Base-by-base conservation (phyloP, 768 basidiomycete species). In the Hemileccinum rubropunctum region DNA sequence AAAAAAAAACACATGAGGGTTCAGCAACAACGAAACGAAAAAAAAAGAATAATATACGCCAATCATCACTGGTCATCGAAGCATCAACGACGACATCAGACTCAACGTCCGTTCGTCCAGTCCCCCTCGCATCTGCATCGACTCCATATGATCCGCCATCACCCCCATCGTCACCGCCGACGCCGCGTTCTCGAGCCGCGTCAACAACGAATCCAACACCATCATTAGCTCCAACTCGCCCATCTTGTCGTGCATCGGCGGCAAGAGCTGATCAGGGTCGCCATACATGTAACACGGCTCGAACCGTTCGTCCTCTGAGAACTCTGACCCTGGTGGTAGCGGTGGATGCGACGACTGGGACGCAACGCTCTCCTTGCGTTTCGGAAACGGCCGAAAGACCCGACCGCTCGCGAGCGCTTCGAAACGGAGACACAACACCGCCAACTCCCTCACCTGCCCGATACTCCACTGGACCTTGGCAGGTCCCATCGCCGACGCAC, bases 101-200 rank as follows among this genome's bases (percentile, higher is more conserved):
- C 71, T 59, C 66, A 83, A 64, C 54, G 77, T 77, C 69, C 73
- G 73, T 60, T 73, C 71, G 56, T 81, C 76, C 32, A 82, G 63
- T 14, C 61, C 72, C 14, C 69, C 73, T 17, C 64, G 63, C 47
- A 64, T 58, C 53, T 66, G 60, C 53, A 76, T 56, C n/a, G 66
- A 65, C 44, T 65, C 56, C 48, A 77, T 45, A 2, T 55, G 53
- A 9, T 60, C 56, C 21, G 33, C 44, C 44, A 54, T 5, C 40
- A 38, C 36, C 33, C 37, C 14, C 50, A 58, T 30, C 18, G 55
- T 35, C 43, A 68, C 61, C 38, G 73, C 62, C 32, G 70, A 63
- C 23, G 82, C 68, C 3, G 87, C 80, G 62, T 94, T 93, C 63
- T 90, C 84, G 47, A 94, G 83, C 37, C 94, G 77, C 8, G 81